phyloP scores from a whole-genome alignment of 2,329 filamentous ascomycete genomes.

The Trichoderma simmonsii region DNA sequence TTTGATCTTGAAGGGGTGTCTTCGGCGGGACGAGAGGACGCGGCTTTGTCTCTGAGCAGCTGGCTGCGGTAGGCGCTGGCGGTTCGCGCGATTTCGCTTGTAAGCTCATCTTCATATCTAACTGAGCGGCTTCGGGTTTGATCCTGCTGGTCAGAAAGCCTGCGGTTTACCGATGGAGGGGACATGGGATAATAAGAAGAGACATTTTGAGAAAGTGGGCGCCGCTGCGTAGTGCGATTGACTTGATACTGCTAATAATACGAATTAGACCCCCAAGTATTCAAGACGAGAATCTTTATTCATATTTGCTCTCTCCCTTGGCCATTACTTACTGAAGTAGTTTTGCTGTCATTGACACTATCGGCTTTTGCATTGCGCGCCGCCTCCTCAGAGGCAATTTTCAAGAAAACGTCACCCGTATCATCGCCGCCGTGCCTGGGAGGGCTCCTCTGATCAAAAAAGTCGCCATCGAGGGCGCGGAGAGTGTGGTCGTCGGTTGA shows the following conservation, averaged over 20 bases:
- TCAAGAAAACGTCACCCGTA: conserved; percentile 57
- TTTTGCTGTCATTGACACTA: conserved; percentile 34
- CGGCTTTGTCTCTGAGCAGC: conserved; percentile 37
- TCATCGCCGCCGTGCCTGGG: conserved; percentile 46
- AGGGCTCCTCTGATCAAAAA: conserved; percentile 19
- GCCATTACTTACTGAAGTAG: conserved; percentile 27
- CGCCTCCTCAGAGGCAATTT: conserved; percentile 54
- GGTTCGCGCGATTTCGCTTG: conserved; percentile 40
- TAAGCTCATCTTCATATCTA: conserved; percentile 45
- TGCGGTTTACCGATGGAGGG: conserved; percentile 49
- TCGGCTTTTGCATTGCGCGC: conserved; percentile 37
- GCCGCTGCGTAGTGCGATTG: conserved; percentile 45
- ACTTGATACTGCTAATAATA: conserved; percentile 43
- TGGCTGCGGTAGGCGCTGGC: conserved; percentile 42
- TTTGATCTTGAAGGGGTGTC: conserved; percentile 35
- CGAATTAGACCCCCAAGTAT: not conserved
- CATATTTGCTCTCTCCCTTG: no score
- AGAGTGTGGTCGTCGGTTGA: conserved; percentile 49
- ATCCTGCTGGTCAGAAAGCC: conserved; percentile 57
- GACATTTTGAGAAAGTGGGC: conserved; percentile 52
- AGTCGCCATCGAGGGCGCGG: conserved; percentile 48
- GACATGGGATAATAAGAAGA: conserved; percentile 48
- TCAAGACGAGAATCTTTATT: not conserved
- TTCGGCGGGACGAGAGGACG: conserved; percentile 38
- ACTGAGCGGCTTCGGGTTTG: conserved; percentile 29